Percentiles rank a stretch among this genome's conserved stretches.
Conservation (phyloP, 768 basidiomycete genomes). For the Imleria badia region DNA sequence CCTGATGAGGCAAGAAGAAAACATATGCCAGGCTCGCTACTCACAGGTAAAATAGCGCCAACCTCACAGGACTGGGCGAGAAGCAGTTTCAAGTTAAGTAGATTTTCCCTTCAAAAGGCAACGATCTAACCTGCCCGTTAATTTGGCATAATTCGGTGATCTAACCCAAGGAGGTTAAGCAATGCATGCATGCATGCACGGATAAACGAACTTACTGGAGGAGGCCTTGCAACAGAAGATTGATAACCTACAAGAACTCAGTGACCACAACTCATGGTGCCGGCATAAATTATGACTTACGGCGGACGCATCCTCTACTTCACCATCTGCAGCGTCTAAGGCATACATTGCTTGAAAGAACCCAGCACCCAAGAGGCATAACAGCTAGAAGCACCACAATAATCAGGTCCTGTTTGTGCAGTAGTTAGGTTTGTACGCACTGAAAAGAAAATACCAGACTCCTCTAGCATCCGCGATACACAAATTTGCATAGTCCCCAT, state of each 20-base stretch:
- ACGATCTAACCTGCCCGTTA: constrained; percentile 42
- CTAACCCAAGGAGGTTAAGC: constrained; percentile 32
- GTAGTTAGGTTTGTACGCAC: constrained; percentile 40
- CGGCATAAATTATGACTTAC: constrained; percentile 36
- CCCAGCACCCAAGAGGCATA: constrained; percentile 80
- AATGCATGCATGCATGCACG: neutral
- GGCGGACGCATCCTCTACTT: constrained; percentile 48
- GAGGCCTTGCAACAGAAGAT: constrained; percentile 75
- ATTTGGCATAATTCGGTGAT: constrained; percentile 66
- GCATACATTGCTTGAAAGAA: constrained; percentile 89
- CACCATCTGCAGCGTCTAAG: constrained; percentile 87
- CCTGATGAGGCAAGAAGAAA: neutral
- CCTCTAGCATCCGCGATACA: constrained; percentile 87
- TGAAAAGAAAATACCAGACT: constrained; percentile 91
- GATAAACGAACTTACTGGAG: constrained; percentile 53
- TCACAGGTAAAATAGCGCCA: constrained; percentile 79
- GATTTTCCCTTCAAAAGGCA: neutral
- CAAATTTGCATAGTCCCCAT: constrained; percentile 95
- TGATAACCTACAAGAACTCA: constrained; percentile 49
- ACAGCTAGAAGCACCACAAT: constrained; percentile 45
- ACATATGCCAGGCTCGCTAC: constrained; percentile 20
- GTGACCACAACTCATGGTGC: neutral
- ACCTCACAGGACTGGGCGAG: constrained; percentile 47
- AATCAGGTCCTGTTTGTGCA: neutral
- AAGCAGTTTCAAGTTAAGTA: neutral